These are phyloP conservation scores for Vitellaria paradoxa DNA, from an alignment of 179 eudicot species.

Conservation along the genomic window DNA sequence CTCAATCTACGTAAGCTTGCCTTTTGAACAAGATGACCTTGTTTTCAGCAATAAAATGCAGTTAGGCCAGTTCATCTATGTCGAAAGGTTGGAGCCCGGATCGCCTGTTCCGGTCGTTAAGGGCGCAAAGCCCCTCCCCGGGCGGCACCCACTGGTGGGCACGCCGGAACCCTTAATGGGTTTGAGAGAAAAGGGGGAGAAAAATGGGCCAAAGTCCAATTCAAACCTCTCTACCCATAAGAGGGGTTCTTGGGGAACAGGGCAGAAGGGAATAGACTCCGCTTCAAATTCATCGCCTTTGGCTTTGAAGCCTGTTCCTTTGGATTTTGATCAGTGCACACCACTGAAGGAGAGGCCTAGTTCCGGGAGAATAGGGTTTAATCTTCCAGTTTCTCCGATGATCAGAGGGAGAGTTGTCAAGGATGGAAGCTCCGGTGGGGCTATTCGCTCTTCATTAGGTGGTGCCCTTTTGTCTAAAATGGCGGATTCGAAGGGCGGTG, in stretches of 20 bases:
- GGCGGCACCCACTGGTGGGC: slow-evolving; percentile 82
- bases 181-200: slow-evolving; percentile 48
- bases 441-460: slow-evolving; percentile 56
- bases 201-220: slow-evolving; percentile 28
- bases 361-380: slow-evolving; percentile 34
- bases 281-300: slow-evolving; percentile 34
- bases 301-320: slow-evolving; percentile 48
- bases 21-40: slow-evolving; percentile 88
- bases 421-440: slow-evolving; percentile 34
- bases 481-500: slow-evolving; percentile 42
- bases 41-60: slow-evolving; percentile 84
- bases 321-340: slow-evolving; percentile 87
- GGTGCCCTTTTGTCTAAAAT: slow-evolving; percentile 47
- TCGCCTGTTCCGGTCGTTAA: slow-evolving; percentile 80
- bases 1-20: slow-evolving; percentile 75
- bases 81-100: slow-evolving; percentile 73
- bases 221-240: slow-evolving; percentile 35
- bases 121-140: slow-evolving; percentile 84
- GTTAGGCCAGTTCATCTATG: slow-evolving; percentile 83
- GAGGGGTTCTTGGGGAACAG: slow-evolving; percentile 84
- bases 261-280: slow-evolving; percentile 21
- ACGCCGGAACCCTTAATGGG: slow-evolving; percentile 88
- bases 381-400: slow-evolving; percentile 60
- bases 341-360: slow-evolving; percentile 59
- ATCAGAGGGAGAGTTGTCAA: slow-evolving; percentile 36